Evolutionary conservation across 2,329 filamentous ascomycete genomes (phyloP), one percentile per base, ranked within the genome.

Genomic region (Ceratocystis papillata): DNA sequence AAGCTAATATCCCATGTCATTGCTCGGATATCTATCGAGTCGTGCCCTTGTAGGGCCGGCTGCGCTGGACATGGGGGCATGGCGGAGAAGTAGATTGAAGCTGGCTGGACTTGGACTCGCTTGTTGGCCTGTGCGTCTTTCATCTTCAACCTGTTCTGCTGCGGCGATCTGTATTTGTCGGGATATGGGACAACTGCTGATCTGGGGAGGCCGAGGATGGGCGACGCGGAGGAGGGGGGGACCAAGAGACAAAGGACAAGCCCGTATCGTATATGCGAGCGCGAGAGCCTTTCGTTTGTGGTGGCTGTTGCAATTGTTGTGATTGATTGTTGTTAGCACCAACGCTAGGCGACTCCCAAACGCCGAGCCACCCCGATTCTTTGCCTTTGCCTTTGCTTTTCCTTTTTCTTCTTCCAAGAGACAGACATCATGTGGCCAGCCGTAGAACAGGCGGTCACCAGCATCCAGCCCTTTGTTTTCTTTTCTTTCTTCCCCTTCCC

Each of bases 381-480:
- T 45, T 25, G n/a, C n/a, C 5, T 62, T 45, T 25, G n/a, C n/a
- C 0, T 45, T 45, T 62, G 44, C 17, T 45, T 62, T 45, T 28
- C 6, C 45, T 45, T 45, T 28, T 22, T n/a, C 45, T 45, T 45
- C 25, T 45, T n/a, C 15, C 15, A 17, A 20, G 5, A 22, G 20
- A n/a, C n/a, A 22, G 20, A n/a, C n/a, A n/a, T 62, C 33, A 62
- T 57, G 53, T 57, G 28, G 22, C 22, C 25, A 57, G 53, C 22
- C 53, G 53, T 15, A 15, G 28, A 30, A 33, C 10, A 30, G 22
- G 7, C 22, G 28, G 53, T 17, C 28, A 15, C 22, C 53, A 28
- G 15, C 53, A 33, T 28, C 53, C 53, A 57, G 53, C 53, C 53
- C 15, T 57, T 57, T 12, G 25, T 30, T 57, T 30, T 57, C 17